Evolutionary conservation across 768 basidiomycete species (phyloP).

Genomic region (Candolleomyces eurysporus): DNA sequence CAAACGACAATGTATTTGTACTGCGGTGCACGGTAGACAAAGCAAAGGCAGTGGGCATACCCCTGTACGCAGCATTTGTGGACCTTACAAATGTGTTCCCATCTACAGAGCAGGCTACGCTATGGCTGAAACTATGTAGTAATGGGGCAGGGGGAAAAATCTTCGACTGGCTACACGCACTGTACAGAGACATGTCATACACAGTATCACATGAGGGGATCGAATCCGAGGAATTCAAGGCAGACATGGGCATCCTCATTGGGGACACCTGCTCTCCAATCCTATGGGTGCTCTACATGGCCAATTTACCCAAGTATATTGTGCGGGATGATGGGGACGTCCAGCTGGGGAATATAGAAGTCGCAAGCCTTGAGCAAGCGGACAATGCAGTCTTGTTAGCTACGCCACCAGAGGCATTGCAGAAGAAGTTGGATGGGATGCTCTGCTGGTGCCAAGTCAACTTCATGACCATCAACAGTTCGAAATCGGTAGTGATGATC

Average conservation of each 20-base stretch:
- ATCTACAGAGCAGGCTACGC: conserved; percentile 25
- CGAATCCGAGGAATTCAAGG: conserved; percentile 15
- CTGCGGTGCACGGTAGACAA: conserved; percentile 20
- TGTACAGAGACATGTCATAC: conserved; percentile 22
- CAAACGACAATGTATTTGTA: conserved; percentile 1
- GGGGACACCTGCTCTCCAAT: conserved; percentile 25
- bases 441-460: conserved; percentile 21
- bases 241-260: conserved; percentile 21
- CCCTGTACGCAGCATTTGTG: conserved; percentile 19
- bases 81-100: conserved; percentile 35
- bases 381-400: conserved; percentile 23
- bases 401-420: conserved; percentile 13
- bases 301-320: conserved; percentile 13
- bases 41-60: conserved; percentile 12
- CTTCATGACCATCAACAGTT: conserved; percentile 22
- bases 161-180: conserved; percentile 26
- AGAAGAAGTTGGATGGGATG: conserved; percentile 15
- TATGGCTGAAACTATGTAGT: conserved; percentile 27
- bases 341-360: conserved; percentile 4
- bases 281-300: conserved; percentile 24
- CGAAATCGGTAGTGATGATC: conserved; percentile 19
- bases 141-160: conserved; percentile 21
- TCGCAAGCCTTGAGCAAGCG: conserved; percentile 23
- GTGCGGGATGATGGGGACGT: conserved; percentile 14
- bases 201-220: conserved; percentile 13